Evolutionary conservation across 2,329 filamentous ascomycete species (phyloP).

Genomic region (Penicillium sp.): DNA sequence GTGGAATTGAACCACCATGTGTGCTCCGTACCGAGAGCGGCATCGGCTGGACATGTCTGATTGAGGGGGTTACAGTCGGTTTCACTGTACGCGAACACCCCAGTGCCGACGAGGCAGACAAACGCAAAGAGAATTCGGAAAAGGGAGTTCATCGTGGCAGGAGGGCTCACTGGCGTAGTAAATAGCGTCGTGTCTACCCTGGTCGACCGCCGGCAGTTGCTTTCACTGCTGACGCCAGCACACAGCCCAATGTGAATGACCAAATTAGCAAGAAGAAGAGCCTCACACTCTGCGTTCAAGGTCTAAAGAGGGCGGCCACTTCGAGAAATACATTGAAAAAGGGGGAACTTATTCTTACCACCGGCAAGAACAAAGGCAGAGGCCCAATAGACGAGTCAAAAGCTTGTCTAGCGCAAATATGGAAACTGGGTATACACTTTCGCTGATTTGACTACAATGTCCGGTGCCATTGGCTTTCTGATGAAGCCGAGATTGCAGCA

Average conservation of each 20-base stretch:
- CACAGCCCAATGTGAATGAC: background rate
- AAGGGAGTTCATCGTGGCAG: background rate
- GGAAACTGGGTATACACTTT: background rate
- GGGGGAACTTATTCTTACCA: background rate
- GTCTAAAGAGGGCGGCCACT: background rate
- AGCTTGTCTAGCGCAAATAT: background rate
- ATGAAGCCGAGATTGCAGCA: constrained; percentile 1
- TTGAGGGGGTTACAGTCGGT: constrained; percentile 80
- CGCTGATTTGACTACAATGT: background rate
- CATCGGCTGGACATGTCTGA: constrained; percentile 70
- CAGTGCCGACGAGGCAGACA: background rate
- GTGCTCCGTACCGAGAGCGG: constrained; percentile 68
- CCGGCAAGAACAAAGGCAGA: background rate
- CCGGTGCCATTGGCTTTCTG: constrained; percentile 1
- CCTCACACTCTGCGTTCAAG: background rate
- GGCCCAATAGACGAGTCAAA: background rate
- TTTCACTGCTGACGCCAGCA: background rate
- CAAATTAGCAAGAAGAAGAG: background rate
- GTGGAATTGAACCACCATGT: constrained; percentile 69
- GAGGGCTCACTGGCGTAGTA: background rate
- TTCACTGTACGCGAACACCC: background rate
- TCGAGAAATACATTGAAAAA: background rate
- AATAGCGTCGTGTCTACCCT: background rate
- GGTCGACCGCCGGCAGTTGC: background rate
- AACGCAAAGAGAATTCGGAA: background rate